Evolutionary conservation across 352 stramenopile genomes (phyloP).

Genomic region (Thraustotheca clavata): DNA sequence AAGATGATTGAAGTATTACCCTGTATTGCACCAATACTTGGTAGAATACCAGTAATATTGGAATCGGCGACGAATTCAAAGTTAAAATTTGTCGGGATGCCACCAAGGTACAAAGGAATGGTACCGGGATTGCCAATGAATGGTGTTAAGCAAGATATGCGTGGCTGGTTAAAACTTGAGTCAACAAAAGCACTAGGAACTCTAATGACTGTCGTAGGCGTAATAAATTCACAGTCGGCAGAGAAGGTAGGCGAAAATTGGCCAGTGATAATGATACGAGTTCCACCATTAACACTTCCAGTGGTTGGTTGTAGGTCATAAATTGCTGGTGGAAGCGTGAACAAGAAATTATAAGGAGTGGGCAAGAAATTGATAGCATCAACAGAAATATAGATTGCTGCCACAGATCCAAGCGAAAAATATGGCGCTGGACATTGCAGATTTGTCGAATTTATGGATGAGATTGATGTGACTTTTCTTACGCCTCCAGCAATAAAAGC

Average conservation of each 20-base stretch:
- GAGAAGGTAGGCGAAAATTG: background rate
- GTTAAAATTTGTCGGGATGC: background rate
- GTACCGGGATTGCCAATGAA: background rate
- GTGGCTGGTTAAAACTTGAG: too few relatives aligned
- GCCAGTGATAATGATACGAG: background rate
- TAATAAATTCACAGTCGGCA: background rate
- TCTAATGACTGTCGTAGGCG: background rate
- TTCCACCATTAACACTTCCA: background rate
- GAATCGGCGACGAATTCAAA: constrained; percentile 11
- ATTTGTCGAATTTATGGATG: background rate
- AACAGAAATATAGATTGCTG: background rate
- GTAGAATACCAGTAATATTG: constrained; percentile 13
- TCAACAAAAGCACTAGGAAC: background rate
- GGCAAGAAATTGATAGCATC: background rate
- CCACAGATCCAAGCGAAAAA: background rate
- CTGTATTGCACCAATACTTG: constrained; percentile 14
- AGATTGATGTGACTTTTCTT: background rate
- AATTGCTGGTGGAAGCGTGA: background rate
- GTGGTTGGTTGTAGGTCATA: background rate
- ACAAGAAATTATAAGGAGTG: background rate
- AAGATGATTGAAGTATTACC: constrained; percentile 25
- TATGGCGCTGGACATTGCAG: background rate
- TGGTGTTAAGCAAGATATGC: too few relatives aligned
- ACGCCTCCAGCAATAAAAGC: too few relatives aligned
- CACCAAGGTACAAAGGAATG: background rate